phyloP scores from a whole-genome alignment of 768 basidiomycete species.

The Sistotremastrum niveocremeum region DNA sequence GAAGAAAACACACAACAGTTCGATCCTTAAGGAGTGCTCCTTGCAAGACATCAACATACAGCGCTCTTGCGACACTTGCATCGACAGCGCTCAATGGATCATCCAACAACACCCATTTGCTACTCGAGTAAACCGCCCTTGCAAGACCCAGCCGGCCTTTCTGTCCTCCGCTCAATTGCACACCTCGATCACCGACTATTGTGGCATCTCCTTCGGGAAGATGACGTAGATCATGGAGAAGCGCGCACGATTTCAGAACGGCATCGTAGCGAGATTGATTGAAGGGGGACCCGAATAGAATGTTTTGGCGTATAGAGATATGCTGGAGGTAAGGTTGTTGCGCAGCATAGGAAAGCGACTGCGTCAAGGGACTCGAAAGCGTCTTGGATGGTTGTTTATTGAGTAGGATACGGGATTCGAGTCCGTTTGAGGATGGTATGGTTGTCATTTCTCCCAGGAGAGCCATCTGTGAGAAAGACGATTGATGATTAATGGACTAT shows the following conservation, averaged over 20 bases:
- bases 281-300: slow-evolving; percentile 28
- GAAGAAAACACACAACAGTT: too few relatives aligned
- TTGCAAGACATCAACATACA: too few relatives aligned
- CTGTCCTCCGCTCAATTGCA: slow-evolving; percentile 14
- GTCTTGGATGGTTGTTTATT: slow-evolving; percentile 18
- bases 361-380: slow-evolving; percentile 2
- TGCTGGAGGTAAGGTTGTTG: slow-evolving; percentile 19
- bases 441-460: slow-evolving; percentile 15
- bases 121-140: slow-evolving; percentile 14
- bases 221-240: slow-evolving; percentile 29
- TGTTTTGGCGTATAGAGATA: slow-evolving; percentile 27
- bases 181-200: slow-evolving; percentile 3
- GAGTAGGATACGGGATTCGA: slow-evolving; percentile 14
- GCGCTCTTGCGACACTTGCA: too few relatives aligned
- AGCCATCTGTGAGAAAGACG: slow-evolving; percentile 4
- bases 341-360: slow-evolving; percentile 13
- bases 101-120: slow-evolving; percentile 14
- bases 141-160: slow-evolving; percentile 15
- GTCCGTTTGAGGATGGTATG: background rate
- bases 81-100: slow-evolving; percentile 17
- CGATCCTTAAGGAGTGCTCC: too few relatives aligned
- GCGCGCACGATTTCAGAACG: slow-evolving; percentile 27
- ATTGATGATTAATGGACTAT: background rate
- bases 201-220: slow-evolving; percentile 25
- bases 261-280: slow-evolving; percentile 24